phyloP scores from a whole-genome alignment of 148 eudicot species.

The Bassia scoparia region DNA sequence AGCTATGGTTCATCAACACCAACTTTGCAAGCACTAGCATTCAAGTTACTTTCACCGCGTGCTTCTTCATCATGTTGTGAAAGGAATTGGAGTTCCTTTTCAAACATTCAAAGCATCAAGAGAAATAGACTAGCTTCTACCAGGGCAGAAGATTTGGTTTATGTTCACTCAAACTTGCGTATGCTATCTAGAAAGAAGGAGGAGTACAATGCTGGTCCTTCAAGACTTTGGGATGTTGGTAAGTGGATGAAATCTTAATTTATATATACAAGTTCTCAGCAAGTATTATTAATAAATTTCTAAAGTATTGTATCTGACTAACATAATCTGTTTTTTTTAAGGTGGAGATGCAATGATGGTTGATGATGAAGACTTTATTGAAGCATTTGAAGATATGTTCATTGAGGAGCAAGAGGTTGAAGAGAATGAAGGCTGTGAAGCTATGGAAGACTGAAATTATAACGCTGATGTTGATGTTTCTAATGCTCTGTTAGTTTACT shows the following conservation, averaged over 20 bases:
- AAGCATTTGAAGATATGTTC: background rate
- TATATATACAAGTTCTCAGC: background rate
- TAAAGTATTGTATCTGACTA: background rate
- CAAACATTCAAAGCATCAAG: background rate
- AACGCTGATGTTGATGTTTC: no score
- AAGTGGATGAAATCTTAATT: background rate
- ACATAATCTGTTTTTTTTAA: background rate
- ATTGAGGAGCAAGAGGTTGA: background rate
- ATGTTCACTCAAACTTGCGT: slow-evolving; percentile 13
- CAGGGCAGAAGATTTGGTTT: slow-evolving; percentile 1
- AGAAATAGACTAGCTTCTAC: slow-evolving; percentile 5
- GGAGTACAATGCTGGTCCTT: background rate
- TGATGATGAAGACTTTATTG: background rate
- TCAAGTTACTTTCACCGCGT: slow-evolving; percentile 1
- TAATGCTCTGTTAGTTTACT: no score
- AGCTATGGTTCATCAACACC: background rate
- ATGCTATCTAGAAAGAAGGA: slow-evolving; percentile 7
- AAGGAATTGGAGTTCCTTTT: slow-evolving; percentile 19
- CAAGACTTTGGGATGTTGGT: slow-evolving; percentile 1
- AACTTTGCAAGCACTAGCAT: background rate
- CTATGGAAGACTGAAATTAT: no score
- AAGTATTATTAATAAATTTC: background rate
- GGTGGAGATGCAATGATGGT: background rate
- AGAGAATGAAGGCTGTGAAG: no score
- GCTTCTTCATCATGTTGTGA: slow-evolving; percentile 16